These are phyloP conservation scores for Lactifluus hygrophoroides DNA, from an alignment of 768 basidiomycete genomes.

Conservation along the genomic window DNA sequence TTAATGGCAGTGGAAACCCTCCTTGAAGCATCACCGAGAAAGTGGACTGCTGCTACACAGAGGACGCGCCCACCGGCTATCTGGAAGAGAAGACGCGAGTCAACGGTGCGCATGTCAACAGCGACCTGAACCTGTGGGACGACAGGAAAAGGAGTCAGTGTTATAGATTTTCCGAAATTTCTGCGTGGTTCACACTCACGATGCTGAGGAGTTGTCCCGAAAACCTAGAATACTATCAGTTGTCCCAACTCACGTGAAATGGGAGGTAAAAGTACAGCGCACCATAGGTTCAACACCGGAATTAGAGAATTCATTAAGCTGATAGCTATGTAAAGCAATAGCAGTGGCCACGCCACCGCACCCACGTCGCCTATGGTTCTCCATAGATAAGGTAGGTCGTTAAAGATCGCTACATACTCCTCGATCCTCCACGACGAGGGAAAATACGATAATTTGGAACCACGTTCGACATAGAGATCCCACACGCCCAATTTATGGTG, in stretches of 20 bases:
- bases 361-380: slow-evolving; percentile 36
- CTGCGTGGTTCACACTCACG: slow-evolving; percentile 19
- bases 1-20: slow-evolving; percentile 44
- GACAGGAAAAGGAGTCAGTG: background rate
- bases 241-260: background rate
- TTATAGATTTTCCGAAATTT: background rate
- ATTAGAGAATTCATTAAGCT: background rate
- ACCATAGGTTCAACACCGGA: slow-evolving; percentile 13
- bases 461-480: slow-evolving; percentile 63
- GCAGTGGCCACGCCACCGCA: slow-evolving; percentile 1
- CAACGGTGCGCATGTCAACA: slow-evolving; percentile 15
- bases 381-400: slow-evolving; percentile 56
- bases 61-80: slow-evolving; percentile 40
- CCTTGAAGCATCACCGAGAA: slow-evolving; percentile 34
- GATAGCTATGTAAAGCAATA: slow-evolving; percentile 3
- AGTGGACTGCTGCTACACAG: slow-evolving; percentile 39
- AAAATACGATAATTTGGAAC: slow-evolving; percentile 29
- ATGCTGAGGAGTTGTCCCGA: slow-evolving; percentile 9
- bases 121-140: slow-evolving; percentile 8
- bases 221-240: background rate
- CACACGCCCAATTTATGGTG: slow-evolving; percentile 63
- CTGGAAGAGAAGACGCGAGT: slow-evolving; percentile 9
- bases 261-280: background rate
- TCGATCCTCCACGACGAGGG: slow-evolving; percentile 40
- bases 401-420: slow-evolving; percentile 37